phyloP scores from a whole-genome alignment of 1,139 yeast genomes.

The Sugiyamaella xylanicola region DNA sequence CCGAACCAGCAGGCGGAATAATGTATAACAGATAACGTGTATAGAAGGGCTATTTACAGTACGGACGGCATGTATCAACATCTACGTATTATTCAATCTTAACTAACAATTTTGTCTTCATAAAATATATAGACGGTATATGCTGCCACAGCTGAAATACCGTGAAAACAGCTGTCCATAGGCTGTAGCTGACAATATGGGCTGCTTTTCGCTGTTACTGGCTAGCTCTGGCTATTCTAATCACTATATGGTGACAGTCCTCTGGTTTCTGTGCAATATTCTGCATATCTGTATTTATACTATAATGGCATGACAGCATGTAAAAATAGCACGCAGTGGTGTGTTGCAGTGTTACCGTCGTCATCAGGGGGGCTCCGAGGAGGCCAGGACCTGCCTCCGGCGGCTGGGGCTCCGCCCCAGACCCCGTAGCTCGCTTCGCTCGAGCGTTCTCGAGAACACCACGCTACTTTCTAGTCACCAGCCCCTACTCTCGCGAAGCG shows the following conservation, averaged over 20 bases:
- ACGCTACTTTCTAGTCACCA: not conserved
- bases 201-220: not conserved
- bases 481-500: not conserved
- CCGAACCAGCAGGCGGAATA: slow-evolving; percentile 8
- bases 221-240: not conserved
- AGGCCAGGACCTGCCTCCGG: not conserved
- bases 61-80: too few species aligned
- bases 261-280: not conserved
- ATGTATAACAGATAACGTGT: not conserved
- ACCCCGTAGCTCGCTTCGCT: not conserved
- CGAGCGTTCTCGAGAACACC: not conserved
- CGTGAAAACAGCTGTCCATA: too few species aligned
- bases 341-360: too few species aligned
- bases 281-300: too few species aligned
- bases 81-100: not conserved
- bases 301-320: too few species aligned
- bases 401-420: slow-evolving; percentile 1
- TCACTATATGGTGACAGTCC: not conserved
- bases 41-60: too few species aligned
- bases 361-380: too few species aligned
- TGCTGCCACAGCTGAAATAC: too few species aligned
- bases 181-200: too few species aligned
- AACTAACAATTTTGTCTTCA: not conserved
- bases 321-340: too few species aligned
- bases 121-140: not conserved